Percentiles rank a stretch among this genome's conserved stretches.
Conservation (phyloP, 331 rosid species). For the Stylosanthes scabra region DNA sequence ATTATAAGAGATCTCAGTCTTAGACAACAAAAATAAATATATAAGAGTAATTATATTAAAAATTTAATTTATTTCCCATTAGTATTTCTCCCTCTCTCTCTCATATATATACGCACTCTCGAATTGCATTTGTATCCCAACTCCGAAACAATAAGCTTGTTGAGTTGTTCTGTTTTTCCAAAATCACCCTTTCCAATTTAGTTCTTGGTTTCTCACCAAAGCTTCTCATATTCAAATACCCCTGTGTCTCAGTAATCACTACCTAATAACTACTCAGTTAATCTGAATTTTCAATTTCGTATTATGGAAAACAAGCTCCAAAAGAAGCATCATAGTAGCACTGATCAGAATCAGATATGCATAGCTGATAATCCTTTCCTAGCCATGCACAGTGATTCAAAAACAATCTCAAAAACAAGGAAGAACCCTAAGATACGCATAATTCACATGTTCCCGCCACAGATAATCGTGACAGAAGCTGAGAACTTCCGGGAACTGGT, state of each 20-base stretch:
- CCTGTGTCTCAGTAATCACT: not conserved
- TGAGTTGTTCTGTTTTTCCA: not conserved
- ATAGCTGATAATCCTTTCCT: conserved; percentile 15
- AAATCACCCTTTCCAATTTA: not conserved
- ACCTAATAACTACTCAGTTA: too few relatives aligned
- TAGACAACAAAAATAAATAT: too few relatives aligned
- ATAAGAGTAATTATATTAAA: too few relatives aligned
- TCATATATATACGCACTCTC: conserved; percentile 35
- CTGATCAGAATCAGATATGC: not conserved
- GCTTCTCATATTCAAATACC: not conserved
- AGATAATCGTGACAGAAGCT: conserved; percentile 76
- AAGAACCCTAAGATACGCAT: conserved; percentile 68
- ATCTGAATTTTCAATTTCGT: not conserved
- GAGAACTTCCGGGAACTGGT: conserved; percentile 75
- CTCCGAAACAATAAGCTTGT: conserved; percentile 45
- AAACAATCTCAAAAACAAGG: conserved; percentile 51
- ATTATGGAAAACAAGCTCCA: conserved; percentile 43
- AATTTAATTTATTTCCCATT: too few relatives aligned
- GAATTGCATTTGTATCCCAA: conserved; percentile 43
- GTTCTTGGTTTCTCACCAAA: not conserved
- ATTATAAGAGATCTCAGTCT: too few relatives aligned
- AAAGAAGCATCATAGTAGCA: not conserved
- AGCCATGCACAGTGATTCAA: conserved; percentile 55
- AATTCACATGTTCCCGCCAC: conserved; percentile 75
- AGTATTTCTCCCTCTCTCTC: too few relatives aligned